Evolutionary conservation across 805 yeast genomes (phyloP), one percentile per base, ranked within the genome.

Genomic region (Brettanomyces custersianus): DNA sequence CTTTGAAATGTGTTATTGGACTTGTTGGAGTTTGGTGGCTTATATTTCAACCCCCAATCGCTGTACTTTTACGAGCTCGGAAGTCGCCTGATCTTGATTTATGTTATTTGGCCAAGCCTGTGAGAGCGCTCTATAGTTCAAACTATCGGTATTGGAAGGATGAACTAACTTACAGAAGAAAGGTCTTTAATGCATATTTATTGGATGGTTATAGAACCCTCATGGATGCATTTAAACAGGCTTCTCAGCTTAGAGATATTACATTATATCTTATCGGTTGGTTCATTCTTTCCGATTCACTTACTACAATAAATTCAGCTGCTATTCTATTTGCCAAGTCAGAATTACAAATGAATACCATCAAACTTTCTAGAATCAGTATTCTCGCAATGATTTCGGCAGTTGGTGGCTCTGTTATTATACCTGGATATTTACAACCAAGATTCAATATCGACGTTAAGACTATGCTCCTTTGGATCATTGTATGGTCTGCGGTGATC

Each of bases 21-120:
- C 52, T 74, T 21, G 82, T 82, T 13, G 92, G 92, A 1, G 19
- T 71, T 1, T 82, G 92, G 90, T 83, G 94, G 94, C 52, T 78
- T 5, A 38, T 72, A 2, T 81, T 80, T 63, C 86, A 80, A 47
- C 35, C 76, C 4, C 90, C 90, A 3, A 65, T 81, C 24, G 51
- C 60, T 1, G 46, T 65, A 40, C 55, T 72, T 29, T 54, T 83
- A 38, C 62, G 64, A 29, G 48, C 74, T 4, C 54, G 74, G 11
- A 65, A 67, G 0, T 68, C 68, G 0, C 63, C 62, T 16, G 55
- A 55, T 8, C 42, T 65, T 15, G 54, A 46, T 4, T 27, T 52
- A 18, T 46, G 40, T 5, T 38, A 39, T n/a, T 36, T 40, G 3
- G 16, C 17, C 2, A 28, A 16, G 2, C 55, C 54, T 4, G 10